Percentiles rank a stretch among this genome's conserved stretches.
These are phyloP conservation scores for Carex cristatella DNA, from an alignment of 176 grass and related monocot genomes.

Conservation along the genomic window DNA sequence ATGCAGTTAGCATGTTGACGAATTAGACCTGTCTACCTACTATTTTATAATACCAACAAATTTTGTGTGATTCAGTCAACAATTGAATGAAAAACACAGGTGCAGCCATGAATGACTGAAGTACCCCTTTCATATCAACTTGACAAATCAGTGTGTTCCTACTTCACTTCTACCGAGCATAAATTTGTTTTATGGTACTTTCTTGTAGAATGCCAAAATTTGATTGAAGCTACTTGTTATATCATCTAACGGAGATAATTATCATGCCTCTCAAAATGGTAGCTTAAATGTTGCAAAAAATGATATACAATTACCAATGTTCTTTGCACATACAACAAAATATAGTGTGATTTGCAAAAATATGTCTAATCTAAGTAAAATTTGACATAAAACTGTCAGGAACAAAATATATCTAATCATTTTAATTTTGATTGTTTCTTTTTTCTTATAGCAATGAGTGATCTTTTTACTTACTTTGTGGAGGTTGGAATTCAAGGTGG, in stretches of 20 bases:
- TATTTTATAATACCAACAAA: no score
- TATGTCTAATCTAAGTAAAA: no score
- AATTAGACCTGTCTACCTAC: no score
- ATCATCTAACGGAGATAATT: background rate
- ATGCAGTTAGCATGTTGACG: no score
- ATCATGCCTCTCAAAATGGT: no score
- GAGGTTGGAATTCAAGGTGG: no score
- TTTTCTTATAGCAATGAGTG: no score
- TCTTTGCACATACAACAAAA: background rate
- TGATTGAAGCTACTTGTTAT: background rate
- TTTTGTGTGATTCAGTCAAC: no score
- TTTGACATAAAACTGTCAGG: background rate
- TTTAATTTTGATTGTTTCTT: background rate
- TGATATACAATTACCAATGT: background rate
- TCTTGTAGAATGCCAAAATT: background rate
- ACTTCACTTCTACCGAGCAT: background rate
- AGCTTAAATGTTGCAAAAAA: background rate
- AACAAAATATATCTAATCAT: background rate
- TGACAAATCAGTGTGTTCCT: background rate
- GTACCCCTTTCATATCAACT: background rate
- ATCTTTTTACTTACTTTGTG: no score
- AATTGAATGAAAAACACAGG: no score
- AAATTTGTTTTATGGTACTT: background rate
- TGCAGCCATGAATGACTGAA: background rate
- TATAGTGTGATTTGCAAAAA: background rate